Evolutionary conservation across 2,329 filamentous ascomycete genomes (phyloP).

Genomic region (Ophiostoma himal-ulmi): DNA sequence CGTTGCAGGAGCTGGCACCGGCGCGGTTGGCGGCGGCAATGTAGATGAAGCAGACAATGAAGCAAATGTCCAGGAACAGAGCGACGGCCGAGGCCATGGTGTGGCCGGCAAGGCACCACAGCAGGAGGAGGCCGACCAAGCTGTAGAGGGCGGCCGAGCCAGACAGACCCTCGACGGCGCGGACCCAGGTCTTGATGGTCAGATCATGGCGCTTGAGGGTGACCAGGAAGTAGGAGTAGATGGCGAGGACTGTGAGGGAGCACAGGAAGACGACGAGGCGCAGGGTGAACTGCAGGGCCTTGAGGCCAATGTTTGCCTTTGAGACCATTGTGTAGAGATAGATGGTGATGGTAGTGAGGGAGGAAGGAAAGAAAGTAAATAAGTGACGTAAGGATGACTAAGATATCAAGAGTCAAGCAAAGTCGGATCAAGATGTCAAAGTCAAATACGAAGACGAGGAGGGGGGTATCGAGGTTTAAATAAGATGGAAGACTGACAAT

Average conservation of each 20-base stretch:
- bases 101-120: constrained; percentile 73
- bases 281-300: constrained; percentile 62
- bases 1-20: constrained; percentile 60
- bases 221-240: constrained; percentile 81
- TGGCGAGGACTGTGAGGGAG: constrained; percentile 65
- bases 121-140: constrained; percentile 63
- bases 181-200: constrained; percentile 57
- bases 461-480: not conserved
- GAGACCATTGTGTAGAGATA: constrained; percentile 47
- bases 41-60: constrained; percentile 73
- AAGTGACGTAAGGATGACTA: constrained; percentile 1
- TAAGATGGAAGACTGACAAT: not conserved
- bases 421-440: not conserved
- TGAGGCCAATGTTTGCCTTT: constrained; percentile 57
- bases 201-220: constrained; percentile 61
- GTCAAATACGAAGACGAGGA: not conserved
- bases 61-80: constrained; percentile 70
- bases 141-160: constrained; percentile 71
- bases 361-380: not conserved
- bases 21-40: constrained; percentile 68
- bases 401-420: not conserved
- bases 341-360: not conserved
- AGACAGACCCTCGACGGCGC: constrained; percentile 72
- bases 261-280: constrained; percentile 69
- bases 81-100: constrained; percentile 66